Percentiles rank a stretch among this genome's conserved stretches.
phyloP scores from a whole-genome alignment of 2,329 filamentous ascomycete species.

The Ophiosphaerella narmari region DNA sequence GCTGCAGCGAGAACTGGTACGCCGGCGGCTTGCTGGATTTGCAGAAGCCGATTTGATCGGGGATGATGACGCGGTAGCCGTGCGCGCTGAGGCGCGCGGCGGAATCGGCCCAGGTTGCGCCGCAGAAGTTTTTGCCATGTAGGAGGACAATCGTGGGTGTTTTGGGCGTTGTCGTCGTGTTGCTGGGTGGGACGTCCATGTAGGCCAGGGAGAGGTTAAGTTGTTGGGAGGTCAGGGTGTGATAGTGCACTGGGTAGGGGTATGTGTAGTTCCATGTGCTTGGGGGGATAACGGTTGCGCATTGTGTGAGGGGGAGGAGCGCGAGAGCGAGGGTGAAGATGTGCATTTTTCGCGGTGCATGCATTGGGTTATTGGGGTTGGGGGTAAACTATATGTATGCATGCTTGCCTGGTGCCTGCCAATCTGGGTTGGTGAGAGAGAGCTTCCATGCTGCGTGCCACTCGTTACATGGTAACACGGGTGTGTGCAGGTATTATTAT shows the following conservation, averaged over 20 bases:
- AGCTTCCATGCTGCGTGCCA: no score
- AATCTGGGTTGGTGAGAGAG: slow-evolving; percentile 3
- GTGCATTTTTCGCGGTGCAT: slow-evolving; percentile 9
- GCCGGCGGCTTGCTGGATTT: slow-evolving; percentile 58
- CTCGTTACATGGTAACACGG: no score
- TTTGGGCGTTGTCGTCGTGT: slow-evolving; percentile 32
- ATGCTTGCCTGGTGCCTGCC: slow-evolving; percentile 15
- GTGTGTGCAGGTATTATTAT: no score
- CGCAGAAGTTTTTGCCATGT: slow-evolving; percentile 63
- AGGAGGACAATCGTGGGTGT: slow-evolving; percentile 54
- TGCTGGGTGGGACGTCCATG: slow-evolving; percentile 55
- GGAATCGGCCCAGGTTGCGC: slow-evolving; percentile 54
- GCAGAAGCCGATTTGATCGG: slow-evolving; percentile 63
- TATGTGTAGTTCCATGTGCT: slow-evolving; percentile 51
- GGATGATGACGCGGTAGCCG: slow-evolving; percentile 59
- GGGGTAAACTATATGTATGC: neutral
- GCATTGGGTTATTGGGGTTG: neutral
- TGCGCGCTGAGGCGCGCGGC: slow-evolving; percentile 51
- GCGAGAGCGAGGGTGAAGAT: neutral
- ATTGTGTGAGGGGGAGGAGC: slow-evolving; percentile 7
- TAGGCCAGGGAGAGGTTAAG: slow-evolving; percentile 60
- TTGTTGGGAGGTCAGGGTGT: slow-evolving; percentile 55
- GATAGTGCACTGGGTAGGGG: slow-evolving; percentile 55
- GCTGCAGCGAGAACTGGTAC: slow-evolving; percentile 60
- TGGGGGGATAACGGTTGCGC: slow-evolving; percentile 14